A percentile compares a stretch with the other conserved stretches of the same genome.
These are phyloP conservation scores for Aspergillus persii DNA, from an alignment of 2,329 filamentous ascomycete species.

Conservation along the genomic window DNA sequence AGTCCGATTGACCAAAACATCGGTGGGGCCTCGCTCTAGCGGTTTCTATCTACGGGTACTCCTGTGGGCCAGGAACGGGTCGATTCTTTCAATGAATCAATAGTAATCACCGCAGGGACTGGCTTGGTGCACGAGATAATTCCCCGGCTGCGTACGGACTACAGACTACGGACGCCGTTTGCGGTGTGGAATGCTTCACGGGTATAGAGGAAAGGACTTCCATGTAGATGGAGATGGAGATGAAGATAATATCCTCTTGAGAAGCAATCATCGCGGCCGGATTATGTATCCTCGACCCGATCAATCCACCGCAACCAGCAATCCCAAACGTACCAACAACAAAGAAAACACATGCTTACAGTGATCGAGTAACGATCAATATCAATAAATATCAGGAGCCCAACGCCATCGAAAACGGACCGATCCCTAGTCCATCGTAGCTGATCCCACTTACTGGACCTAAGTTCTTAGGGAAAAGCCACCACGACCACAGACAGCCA, in stretches of 20 bases:
- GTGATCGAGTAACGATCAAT: too few relatives aligned
- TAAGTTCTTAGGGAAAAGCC: background rate
- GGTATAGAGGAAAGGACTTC: too few relatives aligned
- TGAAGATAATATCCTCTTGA: too few relatives aligned
- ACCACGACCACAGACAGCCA: background rate
- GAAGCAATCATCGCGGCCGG: too few relatives aligned
- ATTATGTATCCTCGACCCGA: too few relatives aligned
- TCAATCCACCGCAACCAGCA: too few relatives aligned
- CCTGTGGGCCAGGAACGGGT: slow-evolving; percentile 10
- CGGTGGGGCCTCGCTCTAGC: slow-evolving; percentile 6
- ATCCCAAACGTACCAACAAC: too few relatives aligned
- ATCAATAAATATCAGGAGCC: too few relatives aligned
- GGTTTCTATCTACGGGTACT: slow-evolving; percentile 14
- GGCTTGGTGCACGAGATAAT: background rate
- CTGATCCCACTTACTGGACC: background rate
- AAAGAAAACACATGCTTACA: too few relatives aligned
- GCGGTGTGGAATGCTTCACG: background rate
- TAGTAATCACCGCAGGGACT: background rate
- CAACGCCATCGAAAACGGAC: background rate
- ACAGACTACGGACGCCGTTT: background rate
- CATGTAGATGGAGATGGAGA: too few relatives aligned
- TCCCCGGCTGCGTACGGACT: background rate
- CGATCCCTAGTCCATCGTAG: background rate
- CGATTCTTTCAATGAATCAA: slow-evolving; percentile 2
- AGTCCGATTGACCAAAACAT: slow-evolving; percentile 12